Base-by-base conservation (phyloP, 2,329 filamentous ascomycete species). In the Ilyonectria mors-panacis region DNA sequence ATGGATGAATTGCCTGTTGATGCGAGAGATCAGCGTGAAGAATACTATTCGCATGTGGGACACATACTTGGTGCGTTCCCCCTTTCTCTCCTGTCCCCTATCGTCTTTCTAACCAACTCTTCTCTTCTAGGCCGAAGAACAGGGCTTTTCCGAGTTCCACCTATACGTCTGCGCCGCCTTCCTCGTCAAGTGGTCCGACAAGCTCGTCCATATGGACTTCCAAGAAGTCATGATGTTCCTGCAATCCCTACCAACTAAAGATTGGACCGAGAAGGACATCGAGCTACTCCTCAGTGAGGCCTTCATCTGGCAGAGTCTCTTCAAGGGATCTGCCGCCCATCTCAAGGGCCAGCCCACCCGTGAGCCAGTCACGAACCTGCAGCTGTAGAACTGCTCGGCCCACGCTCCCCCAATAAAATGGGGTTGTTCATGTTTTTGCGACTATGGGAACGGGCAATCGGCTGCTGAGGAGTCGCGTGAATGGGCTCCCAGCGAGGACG, bases 41-140 rank as follows among this genome's bases (percentile, higher is more conserved):
- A 98, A 98, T 79, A 98, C 94, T 0, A 97, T 99, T 70, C 88
- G 96, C 74, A 99, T 99, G 96, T 99, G 96, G 96, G 96, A 99
- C 81, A 99, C 96, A 28, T 99, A 99, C 83, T 89, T 99, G 84
- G 95, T 98, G 85, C 79, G 90, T 82, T 70, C 28, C 37, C 15
- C 50, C 26, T 8, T 10, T 13, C n/a, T 13, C 37, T 9, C 35
- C 39, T n/a, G n/a, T 19, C n/a, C 15, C 19, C 15, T 37, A 6
- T 2, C 21, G 19, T 17, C 13, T 37, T 37, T 44, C 68, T 66
- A 54, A 66, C 47, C 17, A 48, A 23, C 33, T 21, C 33, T n/a
- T 17, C 50, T 33, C 26, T 13, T 26, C 17, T 53, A 98, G 95
- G 94, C 96, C 55, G 97, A 99, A 86, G 96, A 98, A 77, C 94